Evolutionary conservation across 1,284 basidiomycete species (phyloP).

Genomic region (Fistulinella staudtii): DNA sequence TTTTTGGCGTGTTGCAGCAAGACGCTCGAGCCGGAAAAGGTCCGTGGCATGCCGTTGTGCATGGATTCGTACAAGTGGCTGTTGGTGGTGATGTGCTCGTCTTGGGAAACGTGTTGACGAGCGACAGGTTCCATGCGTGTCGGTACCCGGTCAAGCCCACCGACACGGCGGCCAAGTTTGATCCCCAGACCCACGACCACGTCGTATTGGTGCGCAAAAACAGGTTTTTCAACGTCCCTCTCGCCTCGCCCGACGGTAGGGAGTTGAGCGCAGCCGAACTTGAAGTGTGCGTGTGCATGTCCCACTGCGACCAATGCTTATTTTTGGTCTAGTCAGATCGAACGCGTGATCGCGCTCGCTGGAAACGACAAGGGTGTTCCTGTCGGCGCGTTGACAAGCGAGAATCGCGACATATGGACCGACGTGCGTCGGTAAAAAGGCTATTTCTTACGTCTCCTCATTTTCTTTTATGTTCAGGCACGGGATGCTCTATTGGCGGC

Average conservation of each 20-base stretch:
- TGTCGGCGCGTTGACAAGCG: slow-evolving; percentile 82
- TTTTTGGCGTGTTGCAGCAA: slow-evolving; percentile 42
- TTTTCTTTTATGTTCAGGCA: slow-evolving; percentile 43
- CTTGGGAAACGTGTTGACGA: too few relatives aligned
- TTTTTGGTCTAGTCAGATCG: slow-evolving; percentile 58
- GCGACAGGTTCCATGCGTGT: slow-evolving; percentile 81
- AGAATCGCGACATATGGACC: slow-evolving; percentile 91
- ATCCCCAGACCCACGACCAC: slow-evolving; percentile 76
- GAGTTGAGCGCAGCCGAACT: slow-evolving; percentile 78
- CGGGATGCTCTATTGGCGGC: slow-evolving; percentile 65
- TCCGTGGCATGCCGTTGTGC: slow-evolving; percentile 79
- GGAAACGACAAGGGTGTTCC: slow-evolving; percentile 56
- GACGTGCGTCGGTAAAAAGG: slow-evolving; percentile 46
- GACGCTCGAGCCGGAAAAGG: slow-evolving; percentile 87
- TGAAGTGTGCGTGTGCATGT: slow-evolving; percentile 45
- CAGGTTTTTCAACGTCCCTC: slow-evolving; percentile 80
- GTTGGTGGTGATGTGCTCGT: too few relatives aligned
- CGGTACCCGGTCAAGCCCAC: slow-evolving; percentile 83
- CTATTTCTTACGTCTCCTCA: neutral
- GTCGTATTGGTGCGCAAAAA: slow-evolving; percentile 91
- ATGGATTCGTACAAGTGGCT: slow-evolving; percentile 96
- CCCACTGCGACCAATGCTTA: neutral
- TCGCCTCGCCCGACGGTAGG: slow-evolving; percentile 57
- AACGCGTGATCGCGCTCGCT: slow-evolving; percentile 69
- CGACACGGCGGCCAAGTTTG: slow-evolving; percentile 84